A percentile compares a stretch with the other conserved stretches of the same genome.
phyloP scores from a whole-genome alignment of 257 asterid species.

The Oldenlandia corymbosa region DNA sequence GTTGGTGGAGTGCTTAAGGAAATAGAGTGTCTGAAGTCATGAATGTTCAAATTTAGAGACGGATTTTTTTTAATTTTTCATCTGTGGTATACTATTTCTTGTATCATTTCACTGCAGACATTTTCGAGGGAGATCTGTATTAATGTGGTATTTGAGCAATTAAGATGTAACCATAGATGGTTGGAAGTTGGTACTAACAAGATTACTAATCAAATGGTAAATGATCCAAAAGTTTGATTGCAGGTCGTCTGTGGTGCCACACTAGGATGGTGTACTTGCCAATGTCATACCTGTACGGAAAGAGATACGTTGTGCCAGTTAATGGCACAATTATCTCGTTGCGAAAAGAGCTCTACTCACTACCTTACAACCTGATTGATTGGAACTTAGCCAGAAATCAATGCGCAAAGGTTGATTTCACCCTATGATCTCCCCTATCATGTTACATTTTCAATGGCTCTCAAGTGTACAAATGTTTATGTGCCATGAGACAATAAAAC shows the following conservation, averaged over 20 bases:
- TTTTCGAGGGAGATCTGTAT: too few species aligned
- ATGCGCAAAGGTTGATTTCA: slow-evolving; percentile 54
- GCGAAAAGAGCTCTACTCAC: slow-evolving; percentile 44
- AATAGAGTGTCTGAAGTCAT: too few species aligned
- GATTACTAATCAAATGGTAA: background rate
- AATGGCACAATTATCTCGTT: slow-evolving; percentile 37
- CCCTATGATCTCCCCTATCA: too few species aligned
- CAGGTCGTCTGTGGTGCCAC: slow-evolving; percentile 82
- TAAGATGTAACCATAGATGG: background rate
- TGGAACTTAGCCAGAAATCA: slow-evolving; percentile 53
- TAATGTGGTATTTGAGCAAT: too few species aligned
- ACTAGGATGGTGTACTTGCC: slow-evolving; percentile 64
- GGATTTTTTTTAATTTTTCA: too few species aligned
- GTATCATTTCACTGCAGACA: too few species aligned
- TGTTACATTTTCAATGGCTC: too few species aligned
- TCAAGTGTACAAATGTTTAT: too few species aligned
- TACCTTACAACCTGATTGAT: slow-evolving; percentile 40
- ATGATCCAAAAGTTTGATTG: background rate
- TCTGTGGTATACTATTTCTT: too few species aligned
- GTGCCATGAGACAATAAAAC: too few species aligned
- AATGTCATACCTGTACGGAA: slow-evolving; percentile 58
- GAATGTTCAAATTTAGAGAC: too few species aligned
- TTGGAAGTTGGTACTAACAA: background rate
- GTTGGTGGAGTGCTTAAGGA: too few species aligned
- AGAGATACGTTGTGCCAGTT: slow-evolving; percentile 40